These are phyloP conservation scores for Rhynchospora tenuis DNA, from an alignment of 176 grass and related monocot genomes.

Conservation along the genomic window DNA sequence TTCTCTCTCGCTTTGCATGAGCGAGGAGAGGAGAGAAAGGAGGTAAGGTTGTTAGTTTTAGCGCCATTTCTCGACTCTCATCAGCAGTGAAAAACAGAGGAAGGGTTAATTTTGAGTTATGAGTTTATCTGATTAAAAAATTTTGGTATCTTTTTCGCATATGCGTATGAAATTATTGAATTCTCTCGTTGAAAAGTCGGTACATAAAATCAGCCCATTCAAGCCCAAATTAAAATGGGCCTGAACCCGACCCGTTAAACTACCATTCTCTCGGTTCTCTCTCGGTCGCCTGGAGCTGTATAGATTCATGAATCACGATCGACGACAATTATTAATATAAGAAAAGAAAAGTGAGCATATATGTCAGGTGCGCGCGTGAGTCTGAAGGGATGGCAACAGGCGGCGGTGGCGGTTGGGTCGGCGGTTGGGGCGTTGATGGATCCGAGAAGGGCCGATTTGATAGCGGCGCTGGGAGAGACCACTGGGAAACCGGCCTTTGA, in stretches of 20 bases:
- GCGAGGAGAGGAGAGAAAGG: neutral
- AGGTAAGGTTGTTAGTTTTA: constrained; percentile 5
- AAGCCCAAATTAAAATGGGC: neutral
- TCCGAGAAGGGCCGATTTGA: constrained; percentile 82
- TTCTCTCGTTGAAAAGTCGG: neutral
- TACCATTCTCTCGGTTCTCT: neutral
- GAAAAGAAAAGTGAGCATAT: neutral
- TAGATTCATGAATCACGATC: neutral
- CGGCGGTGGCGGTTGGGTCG: constrained; percentile 79
- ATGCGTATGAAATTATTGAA: neutral
- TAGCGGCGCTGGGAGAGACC: constrained; percentile 89
- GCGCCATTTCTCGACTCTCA: constrained; percentile 13
- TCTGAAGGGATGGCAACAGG: constrained; percentile 89
- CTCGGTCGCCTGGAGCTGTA: too few relatives aligned
- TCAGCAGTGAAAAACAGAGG: neutral
- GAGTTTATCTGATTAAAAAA: constrained; percentile 9
- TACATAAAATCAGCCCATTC: neutral
- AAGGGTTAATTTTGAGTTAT: neutral
- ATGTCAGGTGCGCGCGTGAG: constrained; percentile 61
- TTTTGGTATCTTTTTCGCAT: neutral
- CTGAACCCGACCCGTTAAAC: neutral
- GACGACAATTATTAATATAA: neutral
- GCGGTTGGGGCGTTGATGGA: constrained; percentile 86
- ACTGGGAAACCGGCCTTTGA: constrained; percentile 80
- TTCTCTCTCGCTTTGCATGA: neutral